Evolutionary conservation across 2,329 filamentous ascomycete genomes (phyloP).

Genomic region (Penicillium sp.): DNA sequence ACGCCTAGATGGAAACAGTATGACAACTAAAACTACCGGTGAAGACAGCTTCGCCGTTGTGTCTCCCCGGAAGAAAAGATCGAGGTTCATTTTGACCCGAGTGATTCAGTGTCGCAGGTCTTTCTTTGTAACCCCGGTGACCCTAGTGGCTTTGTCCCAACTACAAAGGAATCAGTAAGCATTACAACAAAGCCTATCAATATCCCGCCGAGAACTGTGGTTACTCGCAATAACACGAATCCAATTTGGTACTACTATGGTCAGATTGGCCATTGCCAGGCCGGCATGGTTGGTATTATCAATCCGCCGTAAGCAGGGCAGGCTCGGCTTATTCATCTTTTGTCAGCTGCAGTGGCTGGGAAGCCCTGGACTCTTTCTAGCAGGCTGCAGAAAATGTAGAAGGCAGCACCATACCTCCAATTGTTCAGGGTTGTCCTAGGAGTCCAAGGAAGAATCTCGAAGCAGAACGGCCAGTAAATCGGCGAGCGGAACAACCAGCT

Average conservation of each 20-base stretch:
- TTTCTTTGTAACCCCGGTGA: slow-evolving; percentile 53
- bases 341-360: slow-evolving; percentile 7
- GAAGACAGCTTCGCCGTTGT: slow-evolving; percentile 46
- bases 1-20: slow-evolving; percentile 3
- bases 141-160: slow-evolving; percentile 45
- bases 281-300: slow-evolving; percentile 73
- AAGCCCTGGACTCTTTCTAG: slow-evolving; percentile 13
- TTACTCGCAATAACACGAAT: slow-evolving; percentile 55
- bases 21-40: slow-evolving; percentile 34
- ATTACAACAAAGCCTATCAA: neutral
- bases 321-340: neutral
- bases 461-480: neutral
- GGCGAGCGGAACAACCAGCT: neutral
- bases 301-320: slow-evolving; percentile 53
- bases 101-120: slow-evolving; percentile 53
- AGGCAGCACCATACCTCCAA: slow-evolving; percentile 6
- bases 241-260: slow-evolving; percentile 81
- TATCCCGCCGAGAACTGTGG: neutral
- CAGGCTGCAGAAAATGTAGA: slow-evolving; percentile 6
- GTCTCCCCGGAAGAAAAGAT: slow-evolving; percentile 51
- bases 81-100: slow-evolving; percentile 55
- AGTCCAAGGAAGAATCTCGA: neutral
- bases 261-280: slow-evolving; percentile 71
- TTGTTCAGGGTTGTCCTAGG: slow-evolving; percentile 6
- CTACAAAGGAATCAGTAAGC: slow-evolving; percentile 6